Percentiles rank a stretch among this genome's conserved stretches.
These are phyloP conservation scores for Saccharum officinarum DNA, from an alignment of 176 grass and related monocot genomes.

Conservation along the genomic window DNA sequence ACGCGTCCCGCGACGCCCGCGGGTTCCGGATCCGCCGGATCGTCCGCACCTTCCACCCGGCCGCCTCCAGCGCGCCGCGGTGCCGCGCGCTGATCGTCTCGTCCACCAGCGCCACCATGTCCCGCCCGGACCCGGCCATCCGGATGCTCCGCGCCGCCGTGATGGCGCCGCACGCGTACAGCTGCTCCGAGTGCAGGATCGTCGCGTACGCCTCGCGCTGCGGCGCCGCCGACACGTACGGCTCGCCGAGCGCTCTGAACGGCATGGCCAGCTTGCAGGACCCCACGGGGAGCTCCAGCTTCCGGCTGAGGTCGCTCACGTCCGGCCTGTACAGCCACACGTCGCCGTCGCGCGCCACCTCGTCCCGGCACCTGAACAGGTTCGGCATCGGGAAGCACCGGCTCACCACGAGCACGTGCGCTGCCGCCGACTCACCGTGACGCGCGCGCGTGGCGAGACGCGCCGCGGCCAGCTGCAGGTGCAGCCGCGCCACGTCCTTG, in stretches of 20 bases:
- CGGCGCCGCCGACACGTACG: background rate
- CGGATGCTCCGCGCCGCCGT: slow-evolving; percentile 52
- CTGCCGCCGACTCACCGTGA: background rate
- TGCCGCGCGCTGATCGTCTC: slow-evolving; percentile 44
- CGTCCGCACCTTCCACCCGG: slow-evolving; percentile 40
- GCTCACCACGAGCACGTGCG: slow-evolving; percentile 66
- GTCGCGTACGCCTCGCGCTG: slow-evolving; percentile 53
- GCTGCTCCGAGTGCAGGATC: slow-evolving; percentile 53
- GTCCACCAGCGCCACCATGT: slow-evolving; percentile 55
- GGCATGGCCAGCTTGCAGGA: slow-evolving; percentile 74
- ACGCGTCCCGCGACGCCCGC: slow-evolving; percentile 27
- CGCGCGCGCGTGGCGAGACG: slow-evolving; percentile 29
- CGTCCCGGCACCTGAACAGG: slow-evolving; percentile 57
- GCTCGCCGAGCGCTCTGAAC: slow-evolving; percentile 28
- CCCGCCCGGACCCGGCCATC: slow-evolving; percentile 10
- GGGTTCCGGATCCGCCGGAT: slow-evolving; percentile 46
- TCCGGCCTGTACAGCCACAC: slow-evolving; percentile 68
- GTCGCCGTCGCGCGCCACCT: slow-evolving; percentile 51
- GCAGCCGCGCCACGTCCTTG: slow-evolving; percentile 66
- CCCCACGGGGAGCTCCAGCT: slow-evolving; percentile 60
- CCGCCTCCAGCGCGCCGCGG: slow-evolving; percentile 29
- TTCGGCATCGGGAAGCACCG: slow-evolving; percentile 65
- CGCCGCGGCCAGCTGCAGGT: slow-evolving; percentile 69
- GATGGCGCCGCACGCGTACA: slow-evolving; percentile 60
- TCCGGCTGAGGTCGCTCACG: slow-evolving; percentile 33